Base-by-base conservation (phyloP, 108 stramenopile species). In the Skeletonema grethae region DNA sequence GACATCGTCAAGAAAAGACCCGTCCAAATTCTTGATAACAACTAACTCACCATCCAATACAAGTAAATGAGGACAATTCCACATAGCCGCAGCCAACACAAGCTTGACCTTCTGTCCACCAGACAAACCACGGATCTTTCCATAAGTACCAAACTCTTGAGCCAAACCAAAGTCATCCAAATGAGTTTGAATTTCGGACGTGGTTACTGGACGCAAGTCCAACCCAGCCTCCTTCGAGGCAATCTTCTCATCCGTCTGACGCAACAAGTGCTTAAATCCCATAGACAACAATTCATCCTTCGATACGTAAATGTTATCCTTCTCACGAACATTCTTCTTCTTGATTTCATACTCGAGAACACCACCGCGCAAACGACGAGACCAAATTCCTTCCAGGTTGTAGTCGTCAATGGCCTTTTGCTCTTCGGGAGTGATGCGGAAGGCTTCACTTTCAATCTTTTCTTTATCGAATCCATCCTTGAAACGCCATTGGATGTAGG, bases 21-120 rank as follows among this genome's bases (percentile, higher is more conserved):
- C 1, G 0, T 28, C 25, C 25, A 28, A 28, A 28, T 1, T 28
- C 8, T 34, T 34, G 34, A 34, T 34, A 12, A 11, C 25, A 28
- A 28, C 46, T 48, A 28, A 28, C 46, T 48, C 18, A 48, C 46
- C 46, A 74, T 99, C 98, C 24, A 91, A 67, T 22, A 99, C 94
- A 34, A 99, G 83, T 56, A 99, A 77, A 83, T 99, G 98, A 11
- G 98, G 98, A 58, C 87, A 86, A 68, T 96, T 98, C 98, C 98
- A 99, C 87, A 97, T 97, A 30, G 97, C 97, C n/a, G 98, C 97
- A 7, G 97, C 98, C 72, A 99, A 70, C 8, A 99, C 98, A 53
- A 99, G 86, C 86, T 99, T 99, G 24, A 99, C 97, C 86, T 99
- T 99, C 69, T 99, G 98, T 18, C 98, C 98, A 22, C 98, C 98